phyloP scores from a whole-genome alignment of 352 stramenopile genomes.

The Phytopythium mirpurense region DNA sequence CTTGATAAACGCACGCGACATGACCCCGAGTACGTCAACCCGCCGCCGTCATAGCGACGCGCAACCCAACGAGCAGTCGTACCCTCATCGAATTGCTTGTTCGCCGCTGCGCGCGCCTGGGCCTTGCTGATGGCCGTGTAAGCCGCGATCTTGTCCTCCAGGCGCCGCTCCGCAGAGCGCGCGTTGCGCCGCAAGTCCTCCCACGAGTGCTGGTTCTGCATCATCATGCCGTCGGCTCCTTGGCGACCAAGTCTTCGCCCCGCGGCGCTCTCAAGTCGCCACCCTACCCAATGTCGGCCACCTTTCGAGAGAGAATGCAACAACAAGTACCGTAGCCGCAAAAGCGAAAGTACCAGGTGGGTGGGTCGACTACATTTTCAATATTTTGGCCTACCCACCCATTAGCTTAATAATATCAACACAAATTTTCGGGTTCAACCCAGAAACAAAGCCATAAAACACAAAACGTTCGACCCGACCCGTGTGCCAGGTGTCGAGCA shows the following conservation, averaged over 20 bases:
- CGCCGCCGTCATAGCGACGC: not conserved
- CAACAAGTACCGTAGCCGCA: not conserved
- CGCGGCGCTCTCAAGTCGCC: not conserved
- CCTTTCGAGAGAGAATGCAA: not conserved
- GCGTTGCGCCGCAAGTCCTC: constrained; percentile 71
- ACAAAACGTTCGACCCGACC: not conserved
- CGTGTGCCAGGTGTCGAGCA: not conserved
- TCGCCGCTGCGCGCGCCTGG: constrained; percentile 19
- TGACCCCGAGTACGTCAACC: not conserved
- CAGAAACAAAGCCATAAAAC: no score
- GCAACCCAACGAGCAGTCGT: not conserved
- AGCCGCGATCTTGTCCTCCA: constrained; percentile 79
- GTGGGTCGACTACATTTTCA: no score
- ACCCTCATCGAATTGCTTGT: constrained; percentile 63
- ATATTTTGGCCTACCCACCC: not conserved
- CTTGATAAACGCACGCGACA: constrained; percentile 13
- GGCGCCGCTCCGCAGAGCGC: constrained; percentile 59
- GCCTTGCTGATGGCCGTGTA: constrained; percentile 59
- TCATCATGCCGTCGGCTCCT: constrained; percentile 34
- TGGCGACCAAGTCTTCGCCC: not conserved
- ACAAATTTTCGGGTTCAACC: no score
- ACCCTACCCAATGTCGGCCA: not conserved
- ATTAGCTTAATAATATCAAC: no score
- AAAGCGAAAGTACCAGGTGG: not conserved
- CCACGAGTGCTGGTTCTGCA: constrained; percentile 60